Conservation (phyloP, 768 basidiomycete genomes). For the Xerocomus brunneocitrinus region DNA sequence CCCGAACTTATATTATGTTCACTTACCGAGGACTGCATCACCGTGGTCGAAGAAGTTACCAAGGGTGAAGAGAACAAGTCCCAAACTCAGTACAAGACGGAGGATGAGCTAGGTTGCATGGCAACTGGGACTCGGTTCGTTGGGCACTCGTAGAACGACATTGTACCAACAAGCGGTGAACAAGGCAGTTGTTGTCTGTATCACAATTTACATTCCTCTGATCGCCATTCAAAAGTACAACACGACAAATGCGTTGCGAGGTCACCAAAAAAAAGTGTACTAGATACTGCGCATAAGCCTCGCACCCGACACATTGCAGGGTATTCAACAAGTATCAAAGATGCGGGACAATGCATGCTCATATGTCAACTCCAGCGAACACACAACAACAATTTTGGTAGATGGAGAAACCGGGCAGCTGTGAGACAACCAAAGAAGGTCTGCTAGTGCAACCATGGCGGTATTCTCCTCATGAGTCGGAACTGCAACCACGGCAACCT, state of each 20-base stretch:
- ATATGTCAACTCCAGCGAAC: not conserved
- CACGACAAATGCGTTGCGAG: not conserved
- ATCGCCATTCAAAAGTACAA: no score
- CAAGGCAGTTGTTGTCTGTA: constrained; percentile 24
- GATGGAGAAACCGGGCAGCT: not conserved
- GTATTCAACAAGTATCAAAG: not conserved
- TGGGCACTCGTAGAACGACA: not conserved
- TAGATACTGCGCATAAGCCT: not conserved
- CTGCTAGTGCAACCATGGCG: not conserved
- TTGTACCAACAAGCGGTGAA: constrained; percentile 8
- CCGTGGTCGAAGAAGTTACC: not conserved
- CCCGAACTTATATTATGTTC: constrained; percentile 23
- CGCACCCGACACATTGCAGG: no score
- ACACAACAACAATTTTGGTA: not conserved
- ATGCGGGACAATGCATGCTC: not conserved
- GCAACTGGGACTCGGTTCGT: constrained; percentile 10
- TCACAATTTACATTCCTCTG: no score
- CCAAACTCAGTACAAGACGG: constrained; percentile 23
- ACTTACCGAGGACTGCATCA: constrained; percentile 5
- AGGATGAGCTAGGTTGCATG: constrained; percentile 17
- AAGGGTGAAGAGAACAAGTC: constrained; percentile 11
- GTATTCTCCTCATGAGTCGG: constrained; percentile 57
- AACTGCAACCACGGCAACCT: constrained; percentile 92
- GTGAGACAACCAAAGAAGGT: not conserved
- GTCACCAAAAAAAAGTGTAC: not conserved